Percentiles rank a stretch among this genome's conserved stretches.
Conservation (phyloP, 306 rosid species). For the Oxytropis ochrocephala region DNA sequence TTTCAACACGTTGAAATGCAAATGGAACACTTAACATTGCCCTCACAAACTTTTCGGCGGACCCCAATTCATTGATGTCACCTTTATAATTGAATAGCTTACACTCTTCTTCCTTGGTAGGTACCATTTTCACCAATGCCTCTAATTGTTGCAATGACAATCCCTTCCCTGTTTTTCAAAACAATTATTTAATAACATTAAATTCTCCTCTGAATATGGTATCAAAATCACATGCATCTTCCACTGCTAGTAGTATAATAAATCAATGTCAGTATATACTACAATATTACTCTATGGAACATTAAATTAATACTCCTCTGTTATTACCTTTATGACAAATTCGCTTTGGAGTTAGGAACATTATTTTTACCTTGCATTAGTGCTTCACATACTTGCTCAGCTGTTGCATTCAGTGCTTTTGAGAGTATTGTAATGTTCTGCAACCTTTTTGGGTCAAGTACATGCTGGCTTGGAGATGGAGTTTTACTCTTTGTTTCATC, state of each 20-base stretch:
- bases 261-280: conserved; percentile 18
- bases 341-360: conserved; percentile 7
- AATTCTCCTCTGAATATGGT: conserved; percentile 9
- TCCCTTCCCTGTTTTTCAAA: conserved; percentile 60
- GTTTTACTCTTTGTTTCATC: conserved; percentile 79
- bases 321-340: neutral
- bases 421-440: conserved; percentile 94
- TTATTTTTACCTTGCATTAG: conserved; percentile 65
- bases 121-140: conserved; percentile 87
- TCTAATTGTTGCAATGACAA: conserved; percentile 73
- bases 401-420: conserved; percentile 72
- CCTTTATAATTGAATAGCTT: conserved; percentile 71
- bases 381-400: conserved; percentile 72
- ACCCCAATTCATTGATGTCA: conserved; percentile 72
- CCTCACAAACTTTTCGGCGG: conserved; percentile 74
- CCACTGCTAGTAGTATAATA: neutral
- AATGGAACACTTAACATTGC: conserved; percentile 60
- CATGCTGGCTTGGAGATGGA: conserved; percentile 91
- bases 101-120: conserved; percentile 75
- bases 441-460: conserved; percentile 91
- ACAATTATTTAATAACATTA: neutral
- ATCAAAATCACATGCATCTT: conserved; percentile 15
- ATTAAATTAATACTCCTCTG: neutral
- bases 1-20: conserved; percentile 72
- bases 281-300: neutral